Evolutionary conservation across 495 filamentous ascomycete genomes (phyloP).

Genomic region (Talaromyces wortmannii): DNA sequence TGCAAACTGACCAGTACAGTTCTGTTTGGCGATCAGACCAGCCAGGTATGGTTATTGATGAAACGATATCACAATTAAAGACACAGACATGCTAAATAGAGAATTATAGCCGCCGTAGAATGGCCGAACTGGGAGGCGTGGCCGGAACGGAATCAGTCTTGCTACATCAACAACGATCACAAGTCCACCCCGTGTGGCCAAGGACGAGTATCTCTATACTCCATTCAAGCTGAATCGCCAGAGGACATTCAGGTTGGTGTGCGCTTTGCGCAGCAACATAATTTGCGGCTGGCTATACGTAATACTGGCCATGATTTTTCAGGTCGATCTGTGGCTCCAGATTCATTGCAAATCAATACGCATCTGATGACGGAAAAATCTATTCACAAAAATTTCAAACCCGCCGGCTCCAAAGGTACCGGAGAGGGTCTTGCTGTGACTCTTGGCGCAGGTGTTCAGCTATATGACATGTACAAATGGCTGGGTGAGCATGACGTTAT

Average conservation of each 20-base stretch:
- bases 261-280: slow-evolving; percentile 14
- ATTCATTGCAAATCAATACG: slow-evolving; percentile 46
- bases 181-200: slow-evolving; percentile 13
- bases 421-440: slow-evolving; percentile 32
- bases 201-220: slow-evolving; percentile 32
- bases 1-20: slow-evolving; percentile 15
- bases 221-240: slow-evolving; percentile 19
- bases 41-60: slow-evolving; percentile 14
- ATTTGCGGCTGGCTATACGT: slow-evolving; percentile 37
- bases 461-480: slow-evolving; percentile 33
- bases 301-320: slow-evolving; percentile 51
- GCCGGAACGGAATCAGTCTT: slow-evolving; percentile 45
- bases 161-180: slow-evolving; percentile 47
- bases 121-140: slow-evolving; percentile 37
- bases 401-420: slow-evolving; percentile 14
- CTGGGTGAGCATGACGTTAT: slow-evolving; percentile 13
- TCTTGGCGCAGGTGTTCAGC: slow-evolving; percentile 45
- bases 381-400: slow-evolving; percentile 20
- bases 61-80: too few species aligned
- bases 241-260: slow-evolving; percentile 30
- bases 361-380: slow-evolving; percentile 38
- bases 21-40: slow-evolving; percentile 18
- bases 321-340: slow-evolving; percentile 44
- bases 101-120: too few species aligned
- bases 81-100: too few species aligned